Evolutionary conservation across 441 rosid genomes (phyloP), one percentile per base, ranked within the genome.

Genomic region (Syzygium malaccense): DNA sequence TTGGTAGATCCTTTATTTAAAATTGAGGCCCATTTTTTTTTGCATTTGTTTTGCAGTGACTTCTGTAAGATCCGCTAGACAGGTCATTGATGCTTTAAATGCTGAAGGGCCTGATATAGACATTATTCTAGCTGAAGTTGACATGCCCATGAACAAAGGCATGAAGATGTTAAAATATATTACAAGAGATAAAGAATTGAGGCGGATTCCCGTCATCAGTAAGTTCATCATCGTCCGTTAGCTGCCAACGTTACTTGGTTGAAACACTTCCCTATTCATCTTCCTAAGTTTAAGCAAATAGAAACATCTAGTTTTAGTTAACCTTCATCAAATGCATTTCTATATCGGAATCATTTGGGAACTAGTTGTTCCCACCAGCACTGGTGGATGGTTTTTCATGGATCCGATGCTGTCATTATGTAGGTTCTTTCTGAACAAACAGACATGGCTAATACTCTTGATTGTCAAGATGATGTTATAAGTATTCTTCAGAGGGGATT

Each of bases 21-120:
- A 54, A 54, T n/a, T 32, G 83, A 71, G 83, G n/a, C 83, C 51
- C 83, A 71, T 71, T 1, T 71, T 23, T 37, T n/a, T 37, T 89
- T 85, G 7, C 28, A 32, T 86, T 90, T 92, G 87, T 89, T 89
- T 86, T n/a, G 64, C 95, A 98, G 99, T 98, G 92, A 97, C 98
- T 57, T 87, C 96, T 7, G 99, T 98, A 89, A 95, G 92, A 91
- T 95, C 99, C 66, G 98, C 98, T 79, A 96, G 99, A 91, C 99
- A 98, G 90, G 98, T 98, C 89, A 95, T 97, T 91, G 98, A 96
- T 94, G 98, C 98, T 86, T 91, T 98, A 86, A 98, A 97, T 94
- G 99, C 98, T 20, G 99, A 98, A 92, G 99, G 99, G 79, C 94
- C 98, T 89, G 98, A 96, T 85, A 96, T 98, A 79, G 99, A 98